Base-by-base conservation (phyloP, 257 asterid species). In the Solanum microdontum region DNA sequence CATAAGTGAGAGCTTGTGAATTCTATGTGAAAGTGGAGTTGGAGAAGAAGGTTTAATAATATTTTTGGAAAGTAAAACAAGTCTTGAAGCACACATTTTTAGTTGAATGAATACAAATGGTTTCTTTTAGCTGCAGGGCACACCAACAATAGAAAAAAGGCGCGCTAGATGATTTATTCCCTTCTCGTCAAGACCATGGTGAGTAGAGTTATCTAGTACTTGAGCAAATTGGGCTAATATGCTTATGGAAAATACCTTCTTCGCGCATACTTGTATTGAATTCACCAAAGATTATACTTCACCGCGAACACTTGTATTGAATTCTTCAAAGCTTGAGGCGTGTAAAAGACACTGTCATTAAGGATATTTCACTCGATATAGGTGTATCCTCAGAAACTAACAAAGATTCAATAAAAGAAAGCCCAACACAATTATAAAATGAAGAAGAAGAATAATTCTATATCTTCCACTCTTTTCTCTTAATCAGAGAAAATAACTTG, bases 301-400 rank as follows among this genome's bases (percentile, higher is more conserved):
- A 45, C 6, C 19, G 0, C 5, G 0, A 45, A 45, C 17, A 0
- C 0, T 0, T 12, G 17, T 13, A 45, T 0, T 0, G 17, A 45
- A 45, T 45, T 45, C 19, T 45, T 45, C 55, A 45, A 45, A 12
- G 19, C 17, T 45, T 45, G 55, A 43, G 5, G 6, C 5, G 2
- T 4, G 17, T 45, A 0, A 1, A 45, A 45, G 17, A 45, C 6
- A 13, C 0, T 45, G 0, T 43, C 51, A 4, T 0, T 11, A 12
- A 43, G 15, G 3, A 43, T 43, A 43, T 12, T 1, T 43, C 55
- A 12, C 6, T 6, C 15, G 14, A 1, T 40, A 40, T 3, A 40
- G 1, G 17, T 45, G 55, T 45, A 45, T 45, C 55, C 17, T 12
- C 55, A 45, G 2, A 45, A 45, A 45, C 17, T 45, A 45, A 45